Percentiles rank a stretch among this genome's conserved stretches.
These are phyloP conservation scores for Pichia nakasei DNA, from an alignment of 805 yeast species.

Conservation along the genomic window DNA sequence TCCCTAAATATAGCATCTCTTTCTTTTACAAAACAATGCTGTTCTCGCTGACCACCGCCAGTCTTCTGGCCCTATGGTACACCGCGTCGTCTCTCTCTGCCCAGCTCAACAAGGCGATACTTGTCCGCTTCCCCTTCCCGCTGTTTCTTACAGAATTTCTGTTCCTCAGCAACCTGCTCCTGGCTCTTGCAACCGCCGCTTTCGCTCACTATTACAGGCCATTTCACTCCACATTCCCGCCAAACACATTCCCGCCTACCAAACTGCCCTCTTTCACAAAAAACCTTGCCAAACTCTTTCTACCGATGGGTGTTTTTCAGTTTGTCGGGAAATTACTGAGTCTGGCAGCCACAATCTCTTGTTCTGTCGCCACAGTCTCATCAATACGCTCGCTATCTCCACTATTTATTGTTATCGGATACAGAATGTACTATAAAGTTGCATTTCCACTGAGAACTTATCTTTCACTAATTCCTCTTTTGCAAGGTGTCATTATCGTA, in stretches of 20 bases:
- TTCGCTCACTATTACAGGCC: slow-evolving; percentile 8
- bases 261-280: slow-evolving; percentile 23
- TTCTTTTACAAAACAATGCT: too few species aligned
- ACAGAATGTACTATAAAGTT: slow-evolving; percentile 43
- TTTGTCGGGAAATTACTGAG: slow-evolving; percentile 56
- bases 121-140: slow-evolving; percentile 50
- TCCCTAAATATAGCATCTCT: too few species aligned
- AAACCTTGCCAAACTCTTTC: slow-evolving; percentile 37
- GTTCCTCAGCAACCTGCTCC: slow-evolving; percentile 40
- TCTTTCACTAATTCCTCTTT: slow-evolving; percentile 41
- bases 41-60: background rate
- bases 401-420: slow-evolving; percentile 47
- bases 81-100: slow-evolving; percentile 53
- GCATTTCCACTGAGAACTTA: slow-evolving; percentile 42
- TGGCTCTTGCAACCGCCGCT: slow-evolving; percentile 15
- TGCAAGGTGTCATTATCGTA: slow-evolving; percentile 44
- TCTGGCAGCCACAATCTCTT: slow-evolving; percentile 54
- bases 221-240: slow-evolving; percentile 34
- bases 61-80: slow-evolving; percentile 38
- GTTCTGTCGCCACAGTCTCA: slow-evolving; percentile 62
- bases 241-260: slow-evolving; percentile 41
- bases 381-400: slow-evolving; percentile 66
- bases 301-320: slow-evolving; percentile 61
- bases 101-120: slow-evolving; percentile 49
- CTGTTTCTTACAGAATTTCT: slow-evolving; percentile 58